A percentile compares a stretch with the other conserved stretches of the same genome.
phyloP scores from a whole-genome alignment of 768 basidiomycete species.

The Sarcodon aspratus region DNA sequence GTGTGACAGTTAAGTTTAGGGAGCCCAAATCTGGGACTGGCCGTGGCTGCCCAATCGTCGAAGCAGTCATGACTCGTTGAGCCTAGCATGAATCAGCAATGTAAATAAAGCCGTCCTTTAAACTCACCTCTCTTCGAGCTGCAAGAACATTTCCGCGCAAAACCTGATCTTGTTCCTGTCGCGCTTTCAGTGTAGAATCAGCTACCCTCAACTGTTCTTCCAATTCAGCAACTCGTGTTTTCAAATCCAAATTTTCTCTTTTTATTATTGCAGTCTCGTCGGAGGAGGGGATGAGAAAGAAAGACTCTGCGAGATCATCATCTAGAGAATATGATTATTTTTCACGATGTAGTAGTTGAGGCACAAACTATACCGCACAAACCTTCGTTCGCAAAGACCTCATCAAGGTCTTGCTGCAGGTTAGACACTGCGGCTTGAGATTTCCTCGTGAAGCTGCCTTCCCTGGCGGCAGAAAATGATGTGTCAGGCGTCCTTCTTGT shows the following conservation, averaged over 20 bases:
- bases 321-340: slow-evolving; percentile 19
- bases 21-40: slow-evolving; percentile 34
- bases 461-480: slow-evolving; percentile 3
- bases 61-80: slow-evolving; percentile 68
- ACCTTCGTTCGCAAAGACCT: slow-evolving; percentile 57
- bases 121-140: slow-evolving; percentile 52
- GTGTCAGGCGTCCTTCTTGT: slow-evolving; percentile 4
- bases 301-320: slow-evolving; percentile 71
- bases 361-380: slow-evolving; percentile 6
- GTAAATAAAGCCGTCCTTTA: not conserved
- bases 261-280: slow-evolving; percentile 40
- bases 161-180: slow-evolving; percentile 71
- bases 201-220: slow-evolving; percentile 47
- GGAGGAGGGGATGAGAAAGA: slow-evolving; percentile 60
- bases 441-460: not conserved
- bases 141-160: slow-evolving; percentile 73
- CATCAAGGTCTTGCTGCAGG: slow-evolving; percentile 39
- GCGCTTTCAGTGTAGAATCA: slow-evolving; percentile 52
- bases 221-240: slow-evolving; percentile 44
- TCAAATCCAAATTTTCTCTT: slow-evolving; percentile 59
- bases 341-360: not conserved
- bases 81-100: slow-evolving; percentile 33
- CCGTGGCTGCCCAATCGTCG: slow-evolving; percentile 33
- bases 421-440: not conserved
- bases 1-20: slow-evolving; percentile 46